Base-by-base conservation (phyloP, 805 yeast genomes). In the Maudiozyma pseudohumilis region DNA sequence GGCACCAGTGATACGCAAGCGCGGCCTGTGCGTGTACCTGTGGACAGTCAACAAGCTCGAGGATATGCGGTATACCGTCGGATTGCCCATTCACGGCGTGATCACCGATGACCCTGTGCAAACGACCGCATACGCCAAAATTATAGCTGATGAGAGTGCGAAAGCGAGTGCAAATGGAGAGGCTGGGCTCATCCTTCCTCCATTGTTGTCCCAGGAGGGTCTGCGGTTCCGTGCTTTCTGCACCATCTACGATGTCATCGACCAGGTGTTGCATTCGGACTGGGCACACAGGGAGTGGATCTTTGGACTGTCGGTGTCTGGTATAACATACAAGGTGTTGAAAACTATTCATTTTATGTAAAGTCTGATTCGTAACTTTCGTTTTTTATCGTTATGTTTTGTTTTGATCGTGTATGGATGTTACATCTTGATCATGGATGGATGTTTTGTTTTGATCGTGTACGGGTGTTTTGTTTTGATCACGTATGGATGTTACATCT, bases 21-120 rank as follows among this genome's bases (percentile, higher is more conserved):
- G 59, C 16, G 55, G 59, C 26, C 59, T 67, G 21, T 59, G 60
- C 9, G 54, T 69, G 3, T 72, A 65, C 41, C 47, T 69, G 3
- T 75, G 81, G 81, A 75, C 80, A 1, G 61, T 72, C 13, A 75
- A 75, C 49, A 40, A 57, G 41, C 43, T 55, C 34, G 34, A 47
- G 17, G 56, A 56, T 46, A 39, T 59, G 53, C 34, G 55, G 37
- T 47, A 47, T 43, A 32, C 49, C 32, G 33, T 50, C 16, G 55
- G 55, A 19, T 36, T 56, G 24, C 59, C 61, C 23, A 53, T 58
- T 15, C 38, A 43, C 25, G 63, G 61, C 27, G 44, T 50, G n/a
- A 50, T 58, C 7, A 54, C 60, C 2, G 63, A 58, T 41, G 48
- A 53, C 35, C 61, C 61, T 16, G 29, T 42, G 2, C 37, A 39